Evolutionary conservation across 345 rosid genomes (phyloP).

Genomic region (Trapa incisa): DNA sequence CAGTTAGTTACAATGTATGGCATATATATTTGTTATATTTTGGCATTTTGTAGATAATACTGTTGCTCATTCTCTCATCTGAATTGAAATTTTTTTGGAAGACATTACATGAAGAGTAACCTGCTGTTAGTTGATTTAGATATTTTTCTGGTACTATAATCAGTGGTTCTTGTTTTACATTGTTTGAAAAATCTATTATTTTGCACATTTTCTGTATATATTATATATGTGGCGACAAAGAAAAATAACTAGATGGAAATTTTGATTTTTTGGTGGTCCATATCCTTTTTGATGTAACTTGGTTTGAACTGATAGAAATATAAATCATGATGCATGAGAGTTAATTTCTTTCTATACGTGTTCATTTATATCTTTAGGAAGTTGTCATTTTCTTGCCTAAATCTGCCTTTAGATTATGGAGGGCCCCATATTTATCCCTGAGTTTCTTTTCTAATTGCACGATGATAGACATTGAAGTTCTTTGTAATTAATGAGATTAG

Average conservation of each 20-base stretch:
- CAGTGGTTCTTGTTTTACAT: background rate
- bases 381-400: background rate
- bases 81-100: background rate
- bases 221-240: background rate
- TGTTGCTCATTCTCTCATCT: background rate
- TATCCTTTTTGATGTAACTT: background rate
- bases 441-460: background rate
- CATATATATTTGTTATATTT: conserved; percentile 6
- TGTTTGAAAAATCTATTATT: background rate
- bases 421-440: background rate
- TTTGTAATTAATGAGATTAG: background rate
- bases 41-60: conserved; percentile 2
- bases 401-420: background rate
- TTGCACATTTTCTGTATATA: conserved; percentile 15
- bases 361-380: background rate
- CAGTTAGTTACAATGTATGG: conserved; percentile 91
- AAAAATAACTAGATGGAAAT: background rate
- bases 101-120: background rate
- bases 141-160: background rate
- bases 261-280: background rate
- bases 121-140: background rate
- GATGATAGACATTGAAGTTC: background rate
- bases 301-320: background rate
- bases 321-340: background rate
- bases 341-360: background rate